A percentile compares a stretch with the other conserved stretches of the same genome.
Conservation (phyloP, 768 basidiomycete species). For the Tubosaeta brunneosetosa region DNA sequence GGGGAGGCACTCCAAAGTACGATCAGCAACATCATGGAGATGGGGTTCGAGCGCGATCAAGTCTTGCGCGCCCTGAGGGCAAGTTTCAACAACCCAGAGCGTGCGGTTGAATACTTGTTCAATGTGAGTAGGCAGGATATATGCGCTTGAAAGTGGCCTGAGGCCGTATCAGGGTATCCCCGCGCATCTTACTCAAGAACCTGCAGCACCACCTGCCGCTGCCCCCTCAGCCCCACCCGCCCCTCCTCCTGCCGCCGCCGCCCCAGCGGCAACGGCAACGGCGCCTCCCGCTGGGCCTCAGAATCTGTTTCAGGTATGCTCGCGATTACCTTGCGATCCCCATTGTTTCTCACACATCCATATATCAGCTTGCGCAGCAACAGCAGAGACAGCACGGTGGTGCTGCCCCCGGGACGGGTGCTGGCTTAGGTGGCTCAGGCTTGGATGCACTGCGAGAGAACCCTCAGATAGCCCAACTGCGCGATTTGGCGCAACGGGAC, state of each 20-base stretch:
- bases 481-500: constrained; percentile 68
- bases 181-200: constrained; percentile 39
- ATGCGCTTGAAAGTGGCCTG: constrained; percentile 1
- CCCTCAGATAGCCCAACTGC: constrained; percentile 68
- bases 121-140: constrained; percentile 49
- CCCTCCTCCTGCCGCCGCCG: constrained; percentile 34
- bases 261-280: constrained; percentile 34
- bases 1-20: constrained; percentile 74
- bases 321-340: background rate
- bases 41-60: constrained; percentile 89
- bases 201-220: constrained; percentile 38
- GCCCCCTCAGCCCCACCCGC: constrained; percentile 34
- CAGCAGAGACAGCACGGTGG: constrained; percentile 30
- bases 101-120: constrained; percentile 98
- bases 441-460: constrained; percentile 53
- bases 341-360: background rate
- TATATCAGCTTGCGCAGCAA: constrained; percentile 63
- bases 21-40: constrained; percentile 81
- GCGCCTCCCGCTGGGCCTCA: constrained; percentile 51
- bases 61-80: constrained; percentile 84
- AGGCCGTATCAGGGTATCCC: constrained; percentile 69
- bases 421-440: constrained; percentile 32
- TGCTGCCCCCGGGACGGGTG: constrained; percentile 21
- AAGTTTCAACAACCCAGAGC: constrained; percentile 95
- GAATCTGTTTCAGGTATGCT: constrained; percentile 78